Evolutionary conservation across 441 rosid genomes (phyloP).

Genomic region (Euphorbia celastroides): DNA sequence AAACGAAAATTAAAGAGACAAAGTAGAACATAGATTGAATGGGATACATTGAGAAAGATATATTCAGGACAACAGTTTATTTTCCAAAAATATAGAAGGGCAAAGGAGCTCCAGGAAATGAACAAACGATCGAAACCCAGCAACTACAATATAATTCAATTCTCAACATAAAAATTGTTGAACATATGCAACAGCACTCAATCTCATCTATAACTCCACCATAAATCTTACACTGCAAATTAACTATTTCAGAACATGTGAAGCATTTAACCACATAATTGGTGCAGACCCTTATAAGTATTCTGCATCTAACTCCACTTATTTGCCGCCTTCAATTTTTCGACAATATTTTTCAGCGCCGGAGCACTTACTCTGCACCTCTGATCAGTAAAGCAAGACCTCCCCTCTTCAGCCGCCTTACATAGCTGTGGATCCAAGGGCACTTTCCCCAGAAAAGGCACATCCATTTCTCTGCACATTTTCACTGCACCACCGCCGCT

Average conservation of each 20-base stretch:
- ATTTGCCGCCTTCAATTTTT: conserved; percentile 39
- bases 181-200: not conserved
- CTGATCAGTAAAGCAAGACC: conserved; percentile 69
- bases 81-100: too few species aligned
- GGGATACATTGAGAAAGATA: too few species aligned
- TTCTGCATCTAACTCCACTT: conserved; percentile 30
- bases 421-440: conserved; percentile 96
- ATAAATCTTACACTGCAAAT: not conserved
- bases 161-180: not conserved
- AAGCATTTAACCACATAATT: not conserved
- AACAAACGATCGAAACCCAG: not conserved
- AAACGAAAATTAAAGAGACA: too few species aligned
- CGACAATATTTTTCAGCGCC: conserved; percentile 56
- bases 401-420: conserved; percentile 88
- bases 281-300: conserved; percentile 6
- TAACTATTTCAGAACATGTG: not conserved
- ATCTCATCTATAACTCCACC: not conserved
- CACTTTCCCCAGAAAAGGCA: conserved; percentile 83
- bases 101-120: too few species aligned
- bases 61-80: too few species aligned
- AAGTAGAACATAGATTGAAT: too few species aligned
- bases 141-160: not conserved
- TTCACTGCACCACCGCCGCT: conserved; percentile 78
- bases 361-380: conserved; percentile 63
- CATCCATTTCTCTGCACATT: conserved; percentile 84